Evolutionary conservation across 345 rosid genomes (phyloP).

Genomic region (Rhizophora mangle): DNA sequence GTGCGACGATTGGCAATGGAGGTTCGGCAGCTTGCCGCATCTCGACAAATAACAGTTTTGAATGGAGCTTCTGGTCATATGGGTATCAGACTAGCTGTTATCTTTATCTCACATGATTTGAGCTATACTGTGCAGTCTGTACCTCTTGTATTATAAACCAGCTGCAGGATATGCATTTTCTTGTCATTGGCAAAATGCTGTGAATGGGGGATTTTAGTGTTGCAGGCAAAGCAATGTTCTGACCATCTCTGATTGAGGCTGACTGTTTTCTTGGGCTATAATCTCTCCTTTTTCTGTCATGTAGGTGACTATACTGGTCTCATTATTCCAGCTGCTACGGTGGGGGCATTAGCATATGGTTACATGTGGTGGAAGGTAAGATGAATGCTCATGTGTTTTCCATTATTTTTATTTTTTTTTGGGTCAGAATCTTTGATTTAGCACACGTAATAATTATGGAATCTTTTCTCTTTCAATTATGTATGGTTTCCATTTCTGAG

Average conservation of each 20-base stretch:
- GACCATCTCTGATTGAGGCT: background rate
- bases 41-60: constrained; percentile 69
- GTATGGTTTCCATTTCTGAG: background rate
- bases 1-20: constrained; percentile 66
- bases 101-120: background rate
- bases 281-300: background rate
- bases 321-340: constrained; percentile 69
- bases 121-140: background rate
- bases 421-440: background rate
- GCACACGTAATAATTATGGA: background rate
- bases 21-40: constrained; percentile 59
- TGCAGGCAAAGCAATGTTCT: background rate
- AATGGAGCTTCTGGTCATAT: constrained; percentile 61
- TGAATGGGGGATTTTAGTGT: background rate
- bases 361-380: constrained; percentile 99
- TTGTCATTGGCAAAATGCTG: background rate
- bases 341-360: constrained; percentile 93
- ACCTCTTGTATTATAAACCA: background rate
- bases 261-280: background rate
- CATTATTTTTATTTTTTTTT: background rate
- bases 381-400: background rate
- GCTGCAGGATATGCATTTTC: background rate
- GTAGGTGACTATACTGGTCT: constrained; percentile 58
- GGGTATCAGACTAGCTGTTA: constrained; percentile 17
- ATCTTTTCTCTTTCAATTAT: background rate